These are phyloP conservation scores for Fonsecaea multimorphosa DNA, from an alignment of 2,329 filamentous ascomycete species.

Conservation along the genomic window DNA sequence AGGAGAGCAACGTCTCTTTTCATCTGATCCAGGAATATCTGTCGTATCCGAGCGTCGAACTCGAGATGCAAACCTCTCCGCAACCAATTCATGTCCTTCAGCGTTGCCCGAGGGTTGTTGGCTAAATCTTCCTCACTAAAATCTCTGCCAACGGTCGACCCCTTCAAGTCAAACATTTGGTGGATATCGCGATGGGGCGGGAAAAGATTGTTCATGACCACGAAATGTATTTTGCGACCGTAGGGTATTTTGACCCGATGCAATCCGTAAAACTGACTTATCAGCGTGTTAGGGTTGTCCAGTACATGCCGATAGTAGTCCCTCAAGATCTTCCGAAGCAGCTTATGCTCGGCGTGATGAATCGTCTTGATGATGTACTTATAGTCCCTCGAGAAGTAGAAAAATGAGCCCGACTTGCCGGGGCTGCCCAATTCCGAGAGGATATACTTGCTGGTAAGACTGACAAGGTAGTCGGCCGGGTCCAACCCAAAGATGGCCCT, in stretches of 20 bases:
- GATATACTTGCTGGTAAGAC: conserved; percentile 97
- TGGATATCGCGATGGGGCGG: conserved; percentile 97
- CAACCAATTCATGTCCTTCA: conserved; percentile 98
- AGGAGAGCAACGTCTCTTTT: conserved; percentile 84
- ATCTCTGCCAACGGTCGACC: conserved; percentile 91
- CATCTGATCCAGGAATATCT: conserved; percentile 86
- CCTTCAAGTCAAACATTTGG: conserved; percentile 94
- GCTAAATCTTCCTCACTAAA: conserved; percentile 86
- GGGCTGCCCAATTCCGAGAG: conserved; percentile 95
- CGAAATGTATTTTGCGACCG: conserved; percentile 97
- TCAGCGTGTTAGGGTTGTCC: conserved; percentile 91
- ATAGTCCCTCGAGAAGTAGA: conserved; percentile 99
- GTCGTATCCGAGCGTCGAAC: conserved; percentile 85
- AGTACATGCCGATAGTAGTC: conserved; percentile 94
- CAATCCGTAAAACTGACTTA: conserved; percentile 96
- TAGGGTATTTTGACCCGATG: conserved; percentile 98
- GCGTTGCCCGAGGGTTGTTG: conserved; percentile 85
- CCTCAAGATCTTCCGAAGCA: conserved; percentile 61
- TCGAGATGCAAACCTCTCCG: conserved; percentile 83
- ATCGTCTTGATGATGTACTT: conserved; percentile 99
- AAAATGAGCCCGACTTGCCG: conserved; percentile 98
- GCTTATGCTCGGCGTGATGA: conserved; percentile 78
- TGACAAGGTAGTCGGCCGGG: conserved; percentile 97
- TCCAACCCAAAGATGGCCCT: conserved; percentile 87
- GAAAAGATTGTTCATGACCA: conserved; percentile 99